Percentiles rank a stretch among this genome's conserved stretches.
phyloP scores from a whole-genome alignment of 306 rosid species.

The Amphicarpaea edgeworthii region DNA sequence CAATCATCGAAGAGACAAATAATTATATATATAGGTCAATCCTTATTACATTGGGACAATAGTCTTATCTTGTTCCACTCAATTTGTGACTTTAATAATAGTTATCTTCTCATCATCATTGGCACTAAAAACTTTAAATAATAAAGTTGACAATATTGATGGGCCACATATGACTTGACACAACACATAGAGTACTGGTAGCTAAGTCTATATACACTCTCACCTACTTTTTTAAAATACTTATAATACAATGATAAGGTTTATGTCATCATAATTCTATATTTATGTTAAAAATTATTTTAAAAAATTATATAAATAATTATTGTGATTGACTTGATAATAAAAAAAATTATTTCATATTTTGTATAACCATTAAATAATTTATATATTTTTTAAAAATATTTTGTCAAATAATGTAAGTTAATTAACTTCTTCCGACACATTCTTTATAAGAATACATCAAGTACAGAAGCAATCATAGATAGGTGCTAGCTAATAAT shows the following conservation, averaged over 20 bases:
- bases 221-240: not conserved
- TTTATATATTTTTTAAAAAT: not conserved
- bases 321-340: too few relatives aligned
- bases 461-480: not conserved
- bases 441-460: not conserved
- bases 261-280: too few relatives aligned
- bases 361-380: too few relatives aligned
- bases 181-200: not conserved
- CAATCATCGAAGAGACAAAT: constrained; percentile 32
- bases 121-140: not conserved
- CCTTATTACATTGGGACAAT: constrained; percentile 18
- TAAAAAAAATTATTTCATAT: too few relatives aligned
- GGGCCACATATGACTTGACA: not conserved
- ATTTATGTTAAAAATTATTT: too few relatives aligned
- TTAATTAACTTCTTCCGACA: not conserved
- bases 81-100: not conserved
- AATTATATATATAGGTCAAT: not conserved
- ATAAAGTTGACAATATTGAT: not conserved
- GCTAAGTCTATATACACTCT: not conserved
- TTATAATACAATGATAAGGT: too few relatives aligned
- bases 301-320: too few relatives aligned
- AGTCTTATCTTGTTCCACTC: not conserved
- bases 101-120: not conserved
- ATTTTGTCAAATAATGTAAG: not conserved
- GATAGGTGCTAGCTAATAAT: not conserved